Evolutionary conservation across 2,329 filamentous ascomycete genomes (phyloP), one percentile per base, ranked within the genome.

Genomic region (Biscogniauxia marginata): DNA sequence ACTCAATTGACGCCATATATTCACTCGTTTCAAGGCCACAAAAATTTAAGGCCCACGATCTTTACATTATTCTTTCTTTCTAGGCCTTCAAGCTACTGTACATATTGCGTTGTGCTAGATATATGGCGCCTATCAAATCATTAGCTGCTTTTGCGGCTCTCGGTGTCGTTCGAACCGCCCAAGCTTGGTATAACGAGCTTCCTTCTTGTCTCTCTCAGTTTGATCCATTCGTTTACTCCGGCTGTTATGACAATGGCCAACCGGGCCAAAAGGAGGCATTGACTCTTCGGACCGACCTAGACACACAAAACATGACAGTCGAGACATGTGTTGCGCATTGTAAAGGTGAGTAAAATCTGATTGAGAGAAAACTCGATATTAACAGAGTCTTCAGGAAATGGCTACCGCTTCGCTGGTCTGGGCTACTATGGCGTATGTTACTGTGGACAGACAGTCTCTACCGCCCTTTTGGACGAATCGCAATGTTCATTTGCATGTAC

Each of bases 401-500:
- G 76, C 46, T 82, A 76, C 68, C 73, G 77, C 50, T 79, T 81
- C 59, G 77, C 79, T 60, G 79, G 79, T 54, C 74, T 82, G 30
- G 74, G 76, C 59, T 81, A 79, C 68, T 77, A 81, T 57, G 79
- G 79, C 55, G 71, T 76, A 45, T 83, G 83, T 71, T 84, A 82
- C 68, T 79, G 80, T 60, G 76, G 79, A 25, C 72, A 80, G 59
- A 79, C 78, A 23, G 75, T 82, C 59, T 71, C 81, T 60, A 78
- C 78, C n/a, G 79, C 82, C 63, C 75, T 75, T 60, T 68, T 87
- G 16, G 67, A 74, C 3, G 76, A 79, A 19, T 73, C 79, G 16
- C 75, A 84, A 39, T 88, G 87, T 63, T 84, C 77, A 67, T 83
- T 84, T 54, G 73, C 80, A 8, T 80, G 84, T 67, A 78, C 70